phyloP scores from a whole-genome alignment of 83 land plant species.

The Larix sibirica region DNA sequence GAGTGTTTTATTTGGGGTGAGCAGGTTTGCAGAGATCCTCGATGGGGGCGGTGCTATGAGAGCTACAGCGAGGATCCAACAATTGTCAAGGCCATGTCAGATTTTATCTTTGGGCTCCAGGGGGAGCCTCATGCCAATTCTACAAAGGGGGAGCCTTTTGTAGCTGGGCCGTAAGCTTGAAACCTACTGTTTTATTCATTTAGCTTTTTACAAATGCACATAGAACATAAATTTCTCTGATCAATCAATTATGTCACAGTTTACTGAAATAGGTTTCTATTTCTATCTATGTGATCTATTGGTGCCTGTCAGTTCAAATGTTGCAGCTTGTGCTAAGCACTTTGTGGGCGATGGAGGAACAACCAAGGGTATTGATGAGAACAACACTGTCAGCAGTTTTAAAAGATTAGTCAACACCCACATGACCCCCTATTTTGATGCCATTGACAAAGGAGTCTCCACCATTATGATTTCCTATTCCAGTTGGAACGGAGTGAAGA shows the following conservation, averaged over 20 bases:
- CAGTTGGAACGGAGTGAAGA: constrained; percentile 84
- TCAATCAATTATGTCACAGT: background rate
- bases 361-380: constrained; percentile 58
- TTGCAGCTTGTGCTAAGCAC: constrained; percentile 82
- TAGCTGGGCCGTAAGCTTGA: constrained; percentile 41
- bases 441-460: constrained; percentile 61
- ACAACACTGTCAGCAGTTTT: constrained; percentile 53
- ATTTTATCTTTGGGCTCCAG: constrained; percentile 65
- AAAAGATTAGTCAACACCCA: constrained; percentile 57
- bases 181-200: background rate
- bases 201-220: background rate
- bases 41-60: constrained; percentile 85
- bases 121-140: constrained; percentile 38
- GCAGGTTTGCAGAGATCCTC: constrained; percentile 66
- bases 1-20: background rate
- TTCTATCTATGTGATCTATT: background rate
- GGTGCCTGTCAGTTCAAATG: constrained; percentile 34
- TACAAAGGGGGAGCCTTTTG: constrained; percentile 39
- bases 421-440: constrained; percentile 64
- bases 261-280: too few relatives aligned
- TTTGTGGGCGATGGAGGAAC: constrained; percentile 90
- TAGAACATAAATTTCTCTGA: background rate
- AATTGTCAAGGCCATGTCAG: constrained; percentile 56
- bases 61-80: constrained; percentile 75
- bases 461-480: constrained; percentile 85